Percentiles rank a stretch among this genome's conserved stretches.
phyloP scores from a whole-genome alignment of 2,329 filamentous ascomycete genomes.

The Periconia macrospinosa region DNA sequence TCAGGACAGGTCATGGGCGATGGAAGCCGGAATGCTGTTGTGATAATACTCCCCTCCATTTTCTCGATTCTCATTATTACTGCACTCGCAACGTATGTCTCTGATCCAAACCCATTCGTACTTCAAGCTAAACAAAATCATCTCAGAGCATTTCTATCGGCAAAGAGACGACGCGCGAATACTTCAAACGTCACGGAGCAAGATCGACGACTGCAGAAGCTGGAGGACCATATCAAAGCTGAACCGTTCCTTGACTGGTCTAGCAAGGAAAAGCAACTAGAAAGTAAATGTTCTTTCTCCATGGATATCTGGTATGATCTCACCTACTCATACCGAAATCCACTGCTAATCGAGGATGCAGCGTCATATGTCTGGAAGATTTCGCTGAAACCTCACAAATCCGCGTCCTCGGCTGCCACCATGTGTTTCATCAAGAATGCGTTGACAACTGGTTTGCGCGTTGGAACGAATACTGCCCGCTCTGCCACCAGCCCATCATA shows the following conservation, averaged over 20 bases:
- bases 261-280: constrained; percentile 22
- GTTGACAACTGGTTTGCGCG: constrained; percentile 43
- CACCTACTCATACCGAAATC: neutral
- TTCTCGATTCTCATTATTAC: constrained; percentile 24
- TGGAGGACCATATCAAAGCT: constrained; percentile 34
- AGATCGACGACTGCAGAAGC: constrained; percentile 32
- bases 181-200: constrained; percentile 20
- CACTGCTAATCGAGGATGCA: constrained; percentile 8
- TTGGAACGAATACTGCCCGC: constrained; percentile 42
- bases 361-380: constrained; percentile 42
- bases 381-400: constrained; percentile 37
- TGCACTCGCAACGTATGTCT: constrained; percentile 30
- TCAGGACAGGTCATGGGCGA: constrained; percentile 3
- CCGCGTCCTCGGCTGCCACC: constrained; percentile 37
- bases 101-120: neutral
- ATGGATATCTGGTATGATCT: constrained; percentile 29
- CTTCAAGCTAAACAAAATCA: neutral
- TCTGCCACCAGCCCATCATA: constrained; percentile 42
- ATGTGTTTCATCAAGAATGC: constrained; percentile 42
- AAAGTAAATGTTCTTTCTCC: constrained; percentile 16
- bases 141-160: constrained; percentile 26
- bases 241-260: constrained; percentile 40
- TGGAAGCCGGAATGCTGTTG: constrained; percentile 26
- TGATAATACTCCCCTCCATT: constrained; percentile 34
- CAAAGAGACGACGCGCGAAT: constrained; percentile 11